A percentile compares a stretch with the other conserved stretches of the same genome.
Evolutionary conservation across 805 yeast genomes (phyloP).

Genomic region (Clavispora fructus): DNA sequence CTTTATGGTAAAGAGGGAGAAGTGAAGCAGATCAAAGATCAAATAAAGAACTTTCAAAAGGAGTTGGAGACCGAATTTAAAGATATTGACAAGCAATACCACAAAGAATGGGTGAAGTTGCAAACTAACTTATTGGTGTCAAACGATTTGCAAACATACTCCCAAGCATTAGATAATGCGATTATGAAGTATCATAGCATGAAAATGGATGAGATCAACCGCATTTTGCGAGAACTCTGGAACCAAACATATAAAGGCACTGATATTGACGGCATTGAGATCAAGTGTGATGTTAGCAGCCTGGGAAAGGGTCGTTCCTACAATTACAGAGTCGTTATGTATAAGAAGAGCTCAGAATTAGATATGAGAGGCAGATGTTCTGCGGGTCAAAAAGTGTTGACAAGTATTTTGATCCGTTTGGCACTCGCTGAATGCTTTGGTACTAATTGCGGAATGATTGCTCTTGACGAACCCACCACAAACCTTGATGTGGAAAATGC

Average conservation of each 20-base stretch:
- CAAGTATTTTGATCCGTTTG: slow-evolving; percentile 83
- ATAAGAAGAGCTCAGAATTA: slow-evolving; percentile 81
- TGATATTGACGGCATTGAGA: slow-evolving; percentile 86
- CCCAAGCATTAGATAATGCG: slow-evolving; percentile 84
- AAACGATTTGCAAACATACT: slow-evolving; percentile 75
- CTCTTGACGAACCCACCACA: slow-evolving; percentile 97
- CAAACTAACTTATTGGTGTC: slow-evolving; percentile 73
- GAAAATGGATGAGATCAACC: slow-evolving; percentile 90
- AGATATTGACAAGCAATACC: slow-evolving; percentile 58
- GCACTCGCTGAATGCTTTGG: slow-evolving; percentile 97
- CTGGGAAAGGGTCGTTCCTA: slow-evolving; percentile 58
- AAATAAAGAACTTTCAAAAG: slow-evolving; percentile 45
- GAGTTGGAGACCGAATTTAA: slow-evolving; percentile 71
- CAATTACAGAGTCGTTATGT: slow-evolving; percentile 93
- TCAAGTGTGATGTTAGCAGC: slow-evolving; percentile 68
- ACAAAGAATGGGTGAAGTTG: slow-evolving; percentile 65
- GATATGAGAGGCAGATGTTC: slow-evolving; percentile 99
- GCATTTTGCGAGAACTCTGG: slow-evolving; percentile 88
- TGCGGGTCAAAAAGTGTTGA: slow-evolving; percentile 95
- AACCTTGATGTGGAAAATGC: slow-evolving; percentile 87
- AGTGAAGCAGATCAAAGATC: slow-evolving; percentile 74
- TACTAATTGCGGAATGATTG: slow-evolving; percentile 88
- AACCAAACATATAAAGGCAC: slow-evolving; percentile 90
- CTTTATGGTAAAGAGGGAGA: slow-evolving; percentile 84
- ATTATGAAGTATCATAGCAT: slow-evolving; percentile 87